Base-by-base conservation (phyloP, 2,329 filamentous ascomycete species). In the Intubia oerlemansii region DNA sequence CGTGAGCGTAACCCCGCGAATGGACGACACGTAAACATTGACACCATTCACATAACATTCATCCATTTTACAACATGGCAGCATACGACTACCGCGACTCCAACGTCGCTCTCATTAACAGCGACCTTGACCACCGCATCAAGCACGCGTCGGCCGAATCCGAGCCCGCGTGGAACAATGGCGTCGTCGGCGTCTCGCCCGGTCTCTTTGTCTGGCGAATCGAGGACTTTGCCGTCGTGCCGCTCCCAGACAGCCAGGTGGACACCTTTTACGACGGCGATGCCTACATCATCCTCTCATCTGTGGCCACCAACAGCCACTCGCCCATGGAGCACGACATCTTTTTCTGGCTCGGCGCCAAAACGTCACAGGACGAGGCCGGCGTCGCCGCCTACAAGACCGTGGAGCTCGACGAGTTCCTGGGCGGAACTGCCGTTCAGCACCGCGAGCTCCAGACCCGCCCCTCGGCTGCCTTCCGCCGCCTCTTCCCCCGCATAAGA, bases 371-470 rank as follows among this genome's bases (percentile, higher is more conserved):
- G 48, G 71, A 76, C 37, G 71, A 77, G 48, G 68, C 69, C 2
- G 71, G 70, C 11, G 67, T 63, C 0, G 71, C 71, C 0, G 70
- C 71, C 2, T 73, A 77, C 50, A 77, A 76, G 52, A 72, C 70
- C 0, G 68, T 74, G 15, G 71, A 76, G 46, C 53, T 77, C 11
- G 71, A 76, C 39, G 69, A 75, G 46, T 74, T 71, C 41, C 45
- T 77, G 28, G 50, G 57, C 23, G 69, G 70, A 3, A 49, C 55
- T 1, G 70, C 70, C 1, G 65, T 57, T 3, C 71, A 76, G 49
- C 62, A 75, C 42, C 63, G 70, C 25, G 71, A 77, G 47, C 50
- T 69, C 2, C 68, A 76, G 47, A 45, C 50, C 5, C 51, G 57
- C 18, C 63, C 62, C 2, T 72, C 66, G 3, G 57, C 63, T 13